Conservation (phyloP, 2,329 filamentous ascomycete species). For the Sclerotinia trifoliorum region DNA sequence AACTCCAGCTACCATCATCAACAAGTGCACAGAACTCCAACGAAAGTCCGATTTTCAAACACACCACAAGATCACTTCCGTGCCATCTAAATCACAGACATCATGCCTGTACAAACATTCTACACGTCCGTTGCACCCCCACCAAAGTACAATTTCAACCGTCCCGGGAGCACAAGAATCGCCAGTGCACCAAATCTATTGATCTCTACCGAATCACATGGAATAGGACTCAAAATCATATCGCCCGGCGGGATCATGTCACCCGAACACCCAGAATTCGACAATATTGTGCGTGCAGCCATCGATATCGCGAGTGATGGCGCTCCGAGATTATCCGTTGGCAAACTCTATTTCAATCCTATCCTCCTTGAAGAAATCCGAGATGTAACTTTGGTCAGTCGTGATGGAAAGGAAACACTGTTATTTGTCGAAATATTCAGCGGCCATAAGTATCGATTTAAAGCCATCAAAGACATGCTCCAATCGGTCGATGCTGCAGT, state of each 20-base stretch:
- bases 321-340: background rate
- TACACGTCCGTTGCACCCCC: background rate
- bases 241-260: background rate
- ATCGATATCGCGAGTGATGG: background rate
- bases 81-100: no score
- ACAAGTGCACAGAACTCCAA: no score
- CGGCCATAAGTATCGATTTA: background rate
- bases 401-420: background rate
- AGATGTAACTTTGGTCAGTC: background rate
- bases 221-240: background rate
- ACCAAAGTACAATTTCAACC: no score
- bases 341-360: background rate
- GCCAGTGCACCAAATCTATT: background rate
- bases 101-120: background rate
- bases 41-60: background rate
- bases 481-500: background rate
- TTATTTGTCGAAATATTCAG: background rate
- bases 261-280: background rate
- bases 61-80: background rate
- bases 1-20: no score
- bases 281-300: background rate
- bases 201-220: background rate
- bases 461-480: rapidly evolving
- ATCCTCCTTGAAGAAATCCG: background rate
- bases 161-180: background rate